A percentile compares a stretch with the other conserved stretches of the same genome.
Conservation (phyloP, 2,329 filamentous ascomycete species). For the Chaetomium sp. region DNA sequence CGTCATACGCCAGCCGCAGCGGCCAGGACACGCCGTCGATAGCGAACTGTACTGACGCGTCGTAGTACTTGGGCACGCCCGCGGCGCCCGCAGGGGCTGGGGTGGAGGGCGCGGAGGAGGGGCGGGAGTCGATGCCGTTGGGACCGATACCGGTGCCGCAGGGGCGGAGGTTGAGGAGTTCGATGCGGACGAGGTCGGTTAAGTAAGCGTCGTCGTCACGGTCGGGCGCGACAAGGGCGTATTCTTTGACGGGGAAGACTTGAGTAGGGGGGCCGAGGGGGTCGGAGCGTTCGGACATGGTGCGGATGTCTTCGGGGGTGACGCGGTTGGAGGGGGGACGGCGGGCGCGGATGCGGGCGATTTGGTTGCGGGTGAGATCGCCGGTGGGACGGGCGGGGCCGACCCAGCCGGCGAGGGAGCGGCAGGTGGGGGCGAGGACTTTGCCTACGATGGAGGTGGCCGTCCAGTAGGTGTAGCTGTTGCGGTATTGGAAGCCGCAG, state of each 20-base stretch:
- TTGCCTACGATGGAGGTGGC: slow-evolving; percentile 66
- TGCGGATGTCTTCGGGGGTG: slow-evolving; percentile 52
- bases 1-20: slow-evolving; percentile 55
- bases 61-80: slow-evolving; percentile 42
- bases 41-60: slow-evolving; percentile 57
- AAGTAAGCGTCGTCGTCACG: slow-evolving; percentile 40
- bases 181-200: slow-evolving; percentile 61
- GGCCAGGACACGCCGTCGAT: slow-evolving; percentile 59
- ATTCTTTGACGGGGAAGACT: slow-evolving; percentile 61
- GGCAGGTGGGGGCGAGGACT: slow-evolving; percentile 66
- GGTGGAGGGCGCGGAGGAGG: slow-evolving; percentile 13
- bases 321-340: slow-evolving; percentile 50
- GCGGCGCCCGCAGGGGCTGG: slow-evolving; percentile 26
- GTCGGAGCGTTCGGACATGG: slow-evolving; percentile 62
- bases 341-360: slow-evolving; percentile 59
- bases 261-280: slow-evolving; percentile 59
- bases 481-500: slow-evolving; percentile 69
- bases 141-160: slow-evolving; percentile 23
- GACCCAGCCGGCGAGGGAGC: slow-evolving; percentile 65
- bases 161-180: slow-evolving; percentile 56
- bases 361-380: slow-evolving; percentile 62
- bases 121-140: neutral
- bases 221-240: slow-evolving; percentile 54
- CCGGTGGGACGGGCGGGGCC: slow-evolving; percentile 63
- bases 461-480: slow-evolving; percentile 71